Percentiles rank a stretch among this genome's conserved stretches.
These are phyloP conservation scores for Xenosphaeropsis pyriputrescens DNA, from an alignment of 2,329 filamentous ascomycete species.

Conservation along the genomic window DNA sequence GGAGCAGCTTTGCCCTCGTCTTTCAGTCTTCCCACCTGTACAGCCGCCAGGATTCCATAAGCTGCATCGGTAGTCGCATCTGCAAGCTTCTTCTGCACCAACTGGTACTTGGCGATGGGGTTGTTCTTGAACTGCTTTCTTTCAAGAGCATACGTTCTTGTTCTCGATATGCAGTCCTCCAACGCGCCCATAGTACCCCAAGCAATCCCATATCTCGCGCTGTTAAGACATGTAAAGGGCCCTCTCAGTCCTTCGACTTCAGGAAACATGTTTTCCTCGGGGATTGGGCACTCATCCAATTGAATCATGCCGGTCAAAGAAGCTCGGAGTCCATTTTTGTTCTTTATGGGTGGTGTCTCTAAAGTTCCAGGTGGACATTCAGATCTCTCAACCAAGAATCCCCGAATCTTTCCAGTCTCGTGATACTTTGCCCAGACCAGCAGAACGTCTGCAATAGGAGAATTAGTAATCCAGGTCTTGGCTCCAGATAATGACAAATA, in stretches of 20 bases:
- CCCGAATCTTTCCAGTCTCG: slow-evolving; percentile 83
- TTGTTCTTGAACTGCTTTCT: slow-evolving; percentile 94
- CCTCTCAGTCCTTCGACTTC: slow-evolving; percentile 74
- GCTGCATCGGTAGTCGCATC: slow-evolving; percentile 85
- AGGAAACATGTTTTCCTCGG: slow-evolving; percentile 87
- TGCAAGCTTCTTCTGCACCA: slow-evolving; percentile 94
- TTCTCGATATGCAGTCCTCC: slow-evolving; percentile 75
- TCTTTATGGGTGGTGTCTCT: slow-evolving; percentile 81
- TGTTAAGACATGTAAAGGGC: slow-evolving; percentile 90
- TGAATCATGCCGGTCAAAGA: slow-evolving; percentile 98
- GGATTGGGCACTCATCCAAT: slow-evolving; percentile 78
- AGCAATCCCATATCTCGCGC: slow-evolving; percentile 83
- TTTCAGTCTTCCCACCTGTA: slow-evolving; percentile 86
- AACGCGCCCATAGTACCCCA: slow-evolving; percentile 88
- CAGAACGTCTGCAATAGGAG: slow-evolving; percentile 72
- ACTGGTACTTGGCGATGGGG: slow-evolving; percentile 87
- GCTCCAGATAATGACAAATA: slow-evolving; percentile 66
- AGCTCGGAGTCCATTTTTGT: slow-evolving; percentile 88
- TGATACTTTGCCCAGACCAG: slow-evolving; percentile 89
- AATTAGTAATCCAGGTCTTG: slow-evolving; percentile 96
- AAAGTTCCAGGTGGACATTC: slow-evolving; percentile 78
- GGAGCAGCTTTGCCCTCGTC: slow-evolving; percentile 77
- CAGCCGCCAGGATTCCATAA: slow-evolving; percentile 77
- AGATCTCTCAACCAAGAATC: slow-evolving; percentile 77
- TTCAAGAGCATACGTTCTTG: slow-evolving; percentile 79